Conservation (phyloP, 2,329 filamentous ascomycete genomes). For the Diaporthe longicolla region DNA sequence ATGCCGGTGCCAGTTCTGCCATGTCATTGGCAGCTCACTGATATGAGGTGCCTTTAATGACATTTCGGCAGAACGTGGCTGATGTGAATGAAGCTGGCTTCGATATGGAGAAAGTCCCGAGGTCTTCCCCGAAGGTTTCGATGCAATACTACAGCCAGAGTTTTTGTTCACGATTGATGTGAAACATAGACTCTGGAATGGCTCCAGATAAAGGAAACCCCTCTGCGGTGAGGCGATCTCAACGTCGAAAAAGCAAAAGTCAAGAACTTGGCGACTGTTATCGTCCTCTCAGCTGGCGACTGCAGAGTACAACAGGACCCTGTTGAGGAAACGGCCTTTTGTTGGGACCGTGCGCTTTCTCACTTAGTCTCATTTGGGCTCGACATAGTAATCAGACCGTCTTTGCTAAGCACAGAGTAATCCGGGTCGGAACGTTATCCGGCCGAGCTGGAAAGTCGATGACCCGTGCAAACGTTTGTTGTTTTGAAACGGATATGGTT, state of each 20-base stretch:
- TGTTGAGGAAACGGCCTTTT: constrained; percentile 6
- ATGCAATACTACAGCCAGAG: not conserved
- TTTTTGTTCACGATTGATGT: not conserved
- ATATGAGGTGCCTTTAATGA: constrained; percentile 83
- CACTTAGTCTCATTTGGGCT: not conserved
- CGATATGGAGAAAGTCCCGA: not conserved
- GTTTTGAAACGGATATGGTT: constrained; percentile 19
- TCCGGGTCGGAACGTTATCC: not conserved
- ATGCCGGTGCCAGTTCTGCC: constrained; percentile 89
- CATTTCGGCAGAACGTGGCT: constrained; percentile 16
- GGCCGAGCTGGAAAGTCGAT: constrained; percentile 26
- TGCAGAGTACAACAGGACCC: not conserved
- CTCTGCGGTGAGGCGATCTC: not conserved
- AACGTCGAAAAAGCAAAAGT: constrained; percentile 31
- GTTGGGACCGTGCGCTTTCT: constrained; percentile 11
- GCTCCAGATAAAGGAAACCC: not conserved
- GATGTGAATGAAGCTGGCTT: not conserved
- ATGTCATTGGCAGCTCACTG: constrained; percentile 84
- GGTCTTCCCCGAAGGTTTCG: not conserved
- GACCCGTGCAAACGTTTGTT: constrained; percentile 26
- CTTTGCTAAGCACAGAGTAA: not conserved
- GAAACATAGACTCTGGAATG: not conserved
- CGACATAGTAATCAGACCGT: not conserved
- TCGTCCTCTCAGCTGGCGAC: not conserved
- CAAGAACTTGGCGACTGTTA: constrained; percentile 1